Conservation (phyloP, 352 stramenopile species). For the Lagenidium giganteum region DNA sequence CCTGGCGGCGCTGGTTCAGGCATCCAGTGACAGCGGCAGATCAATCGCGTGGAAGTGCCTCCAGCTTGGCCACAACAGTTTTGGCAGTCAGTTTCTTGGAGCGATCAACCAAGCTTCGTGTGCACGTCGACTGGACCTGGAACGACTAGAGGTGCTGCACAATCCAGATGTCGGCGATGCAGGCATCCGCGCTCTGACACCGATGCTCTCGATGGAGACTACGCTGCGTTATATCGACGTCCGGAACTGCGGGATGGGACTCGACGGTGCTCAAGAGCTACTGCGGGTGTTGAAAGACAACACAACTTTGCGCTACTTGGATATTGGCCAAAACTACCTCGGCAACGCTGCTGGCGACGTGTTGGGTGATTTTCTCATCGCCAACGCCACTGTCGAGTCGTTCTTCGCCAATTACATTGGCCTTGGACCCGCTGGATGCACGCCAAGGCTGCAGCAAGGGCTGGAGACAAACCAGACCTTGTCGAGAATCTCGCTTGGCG, state of each 20-base stretch:
- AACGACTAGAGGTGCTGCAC: constrained; percentile 40
- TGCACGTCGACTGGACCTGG: constrained; percentile 33
- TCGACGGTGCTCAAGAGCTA: constrained; percentile 44
- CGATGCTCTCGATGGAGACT: constrained; percentile 41
- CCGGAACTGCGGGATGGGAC: constrained; percentile 38
- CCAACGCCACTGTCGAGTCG: constrained; percentile 30
- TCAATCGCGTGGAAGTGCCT: constrained; percentile 30
- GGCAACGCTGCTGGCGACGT: constrained; percentile 48
- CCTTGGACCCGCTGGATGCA: constrained; percentile 31
- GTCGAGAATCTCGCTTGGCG: constrained; percentile 34
- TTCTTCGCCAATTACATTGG: constrained; percentile 46
- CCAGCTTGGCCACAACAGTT: constrained; percentile 43
- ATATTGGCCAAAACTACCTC: constrained; percentile 59
- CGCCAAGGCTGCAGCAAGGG: constrained; percentile 27
- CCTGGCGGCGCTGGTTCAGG: no score
- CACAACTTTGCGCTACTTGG: constrained; percentile 37
- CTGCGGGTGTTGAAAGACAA: constrained; percentile 42
- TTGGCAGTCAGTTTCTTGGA: constrained; percentile 27
- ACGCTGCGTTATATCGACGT: constrained; percentile 44
- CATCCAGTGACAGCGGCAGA: constrained; percentile 12
- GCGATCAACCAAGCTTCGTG: constrained; percentile 40
- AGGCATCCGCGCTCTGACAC: constrained; percentile 42
- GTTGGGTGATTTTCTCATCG: constrained; percentile 38
- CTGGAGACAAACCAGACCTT: constrained; percentile 36
- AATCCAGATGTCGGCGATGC: constrained; percentile 48